Percentiles rank a stretch among this genome's conserved stretches.
Evolutionary conservation across 2,329 filamentous ascomycete genomes (phyloP).

Genomic region (Alternaria postmessia): DNA sequence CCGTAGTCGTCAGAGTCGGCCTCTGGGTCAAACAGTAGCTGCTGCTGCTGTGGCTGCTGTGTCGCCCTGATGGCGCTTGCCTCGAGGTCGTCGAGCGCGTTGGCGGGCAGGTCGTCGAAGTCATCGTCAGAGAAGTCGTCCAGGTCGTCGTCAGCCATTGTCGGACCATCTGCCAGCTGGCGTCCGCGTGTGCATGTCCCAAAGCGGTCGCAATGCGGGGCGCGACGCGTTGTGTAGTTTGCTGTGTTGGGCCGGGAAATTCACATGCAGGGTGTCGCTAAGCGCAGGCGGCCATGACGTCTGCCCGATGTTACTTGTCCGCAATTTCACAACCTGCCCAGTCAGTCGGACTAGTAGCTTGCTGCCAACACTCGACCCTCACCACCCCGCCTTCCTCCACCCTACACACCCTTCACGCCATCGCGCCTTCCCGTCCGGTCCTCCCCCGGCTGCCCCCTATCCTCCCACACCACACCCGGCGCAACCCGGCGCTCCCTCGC

Average conservation of each 20-base stretch:
- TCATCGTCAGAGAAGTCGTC: constrained; percentile 51
- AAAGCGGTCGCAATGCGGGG: constrained; percentile 12
- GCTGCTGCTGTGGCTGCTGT: constrained; percentile 31
- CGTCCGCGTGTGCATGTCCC: constrained; percentile 14
- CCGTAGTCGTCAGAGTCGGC: constrained; percentile 55
- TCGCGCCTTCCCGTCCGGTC: constrained; percentile 1
- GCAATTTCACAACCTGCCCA: constrained; percentile 17
- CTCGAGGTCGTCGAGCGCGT: constrained; percentile 57
- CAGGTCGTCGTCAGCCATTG: constrained; percentile 56
- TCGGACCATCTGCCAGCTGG: constrained; percentile 19
- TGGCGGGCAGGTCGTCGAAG: constrained; percentile 56
- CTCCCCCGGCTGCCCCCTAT: neutral
- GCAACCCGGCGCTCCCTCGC: constrained; percentile 9
- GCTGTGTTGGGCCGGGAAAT: constrained; percentile 9
- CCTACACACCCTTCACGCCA: neutral
- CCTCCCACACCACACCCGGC: neutral
- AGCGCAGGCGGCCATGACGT: constrained; percentile 21
- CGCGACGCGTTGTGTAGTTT: constrained; percentile 17
- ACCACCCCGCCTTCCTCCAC: constrained; percentile 14
- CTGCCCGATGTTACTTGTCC: constrained; percentile 17
- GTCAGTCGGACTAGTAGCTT: neutral
- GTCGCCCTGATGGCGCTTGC: constrained; percentile 55
- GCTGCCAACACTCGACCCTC: constrained; percentile 7
- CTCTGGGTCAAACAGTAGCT: constrained; percentile 4
- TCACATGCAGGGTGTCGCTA: constrained; percentile 21